These are phyloP conservation scores for Metschnikowia drakensbergensis DNA, from an alignment of 805 yeast species.

Conservation along the genomic window DNA sequence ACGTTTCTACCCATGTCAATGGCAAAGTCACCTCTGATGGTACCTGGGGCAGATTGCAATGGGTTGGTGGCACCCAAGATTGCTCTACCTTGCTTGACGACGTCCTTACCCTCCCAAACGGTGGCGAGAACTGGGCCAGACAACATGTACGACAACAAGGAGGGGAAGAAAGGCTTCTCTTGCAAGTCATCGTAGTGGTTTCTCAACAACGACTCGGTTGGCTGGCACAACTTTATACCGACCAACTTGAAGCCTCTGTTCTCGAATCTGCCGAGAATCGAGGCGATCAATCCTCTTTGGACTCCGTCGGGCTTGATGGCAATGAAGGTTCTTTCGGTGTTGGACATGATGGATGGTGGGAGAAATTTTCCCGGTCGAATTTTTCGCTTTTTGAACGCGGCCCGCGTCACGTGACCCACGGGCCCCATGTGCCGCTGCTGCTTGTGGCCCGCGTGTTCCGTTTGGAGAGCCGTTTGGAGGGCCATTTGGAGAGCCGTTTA, in stretches of 20 bases:
- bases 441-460: not conserved
- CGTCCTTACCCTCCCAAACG: slow-evolving; percentile 99
- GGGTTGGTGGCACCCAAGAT: slow-evolving; percentile 99
- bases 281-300: slow-evolving; percentile 94
- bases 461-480: no score
- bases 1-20: slow-evolving; percentile 99
- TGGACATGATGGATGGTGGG: slow-evolving; percentile 40
- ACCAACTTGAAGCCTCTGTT: slow-evolving; percentile 97
- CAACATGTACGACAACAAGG: slow-evolving; percentile 90
- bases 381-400: not conserved
- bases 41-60: slow-evolving; percentile 94
- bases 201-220: slow-evolving; percentile 83
- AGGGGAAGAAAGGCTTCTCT: slow-evolving; percentile 97
- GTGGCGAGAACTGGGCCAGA: slow-evolving; percentile 99
- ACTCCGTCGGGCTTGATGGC: slow-evolving; percentile 99
- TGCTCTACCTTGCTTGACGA: slow-evolving; percentile 96
- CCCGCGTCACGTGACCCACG: not conserved
- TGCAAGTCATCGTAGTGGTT: slow-evolving; percentile 95
- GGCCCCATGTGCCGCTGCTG: not conserved
- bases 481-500: no score
- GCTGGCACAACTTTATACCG: slow-evolving; percentile 85
- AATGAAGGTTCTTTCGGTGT: slow-evolving; percentile 82
- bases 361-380: slow-evolving; percentile 3
- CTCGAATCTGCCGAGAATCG: slow-evolving; percentile 91
- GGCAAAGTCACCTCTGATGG: slow-evolving; percentile 99